Conservation (phyloP, 352 stramenopile species). For the Phytopythium delawarense region DNA sequence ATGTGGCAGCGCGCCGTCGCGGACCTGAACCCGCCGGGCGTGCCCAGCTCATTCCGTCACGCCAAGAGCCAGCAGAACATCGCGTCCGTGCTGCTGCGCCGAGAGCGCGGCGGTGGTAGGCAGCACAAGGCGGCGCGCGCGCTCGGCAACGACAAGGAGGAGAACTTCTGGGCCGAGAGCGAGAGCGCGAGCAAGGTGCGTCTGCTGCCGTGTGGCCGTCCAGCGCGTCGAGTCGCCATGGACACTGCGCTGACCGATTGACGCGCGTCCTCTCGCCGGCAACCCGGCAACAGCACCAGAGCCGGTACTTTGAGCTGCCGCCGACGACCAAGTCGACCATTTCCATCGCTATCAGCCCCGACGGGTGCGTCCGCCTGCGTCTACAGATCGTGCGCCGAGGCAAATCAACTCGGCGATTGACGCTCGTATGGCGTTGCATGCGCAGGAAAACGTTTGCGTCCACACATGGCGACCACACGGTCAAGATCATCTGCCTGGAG, state of each 20-base stretch:
- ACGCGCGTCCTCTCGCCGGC: neutral
- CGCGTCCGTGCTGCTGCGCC: conserved; percentile 48
- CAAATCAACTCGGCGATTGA: neutral
- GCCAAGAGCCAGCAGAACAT: conserved; percentile 68
- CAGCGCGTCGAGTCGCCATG: neutral
- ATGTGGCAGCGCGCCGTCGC: conserved; percentile 70
- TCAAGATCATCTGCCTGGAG: conserved; percentile 96
- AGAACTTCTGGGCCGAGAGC: conserved; percentile 78
- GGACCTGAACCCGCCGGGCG: conserved; percentile 63
- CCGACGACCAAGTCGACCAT: conserved; percentile 87
- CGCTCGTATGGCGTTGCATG: neutral
- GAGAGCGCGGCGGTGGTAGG: conserved; percentile 44
- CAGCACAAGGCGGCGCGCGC: conserved; percentile 38
- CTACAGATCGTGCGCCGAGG: too few relatives aligned
- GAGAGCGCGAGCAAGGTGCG: conserved; percentile 71
- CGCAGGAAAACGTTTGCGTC: conserved; percentile 92
- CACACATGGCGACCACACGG: conserved; percentile 97
- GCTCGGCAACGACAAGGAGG: conserved; percentile 40
- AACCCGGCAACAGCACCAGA: conserved; percentile 55
- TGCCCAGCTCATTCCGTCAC: conserved; percentile 72
- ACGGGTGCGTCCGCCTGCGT: conserved; percentile 38
- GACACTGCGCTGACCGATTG: neutral
- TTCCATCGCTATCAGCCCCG: conserved; percentile 83
- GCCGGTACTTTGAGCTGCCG: conserved; percentile 80
- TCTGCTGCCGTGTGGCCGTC: too few relatives aligned